phyloP scores from a whole-genome alignment of 805 yeast species.

The Nakazawaea peltata region DNA sequence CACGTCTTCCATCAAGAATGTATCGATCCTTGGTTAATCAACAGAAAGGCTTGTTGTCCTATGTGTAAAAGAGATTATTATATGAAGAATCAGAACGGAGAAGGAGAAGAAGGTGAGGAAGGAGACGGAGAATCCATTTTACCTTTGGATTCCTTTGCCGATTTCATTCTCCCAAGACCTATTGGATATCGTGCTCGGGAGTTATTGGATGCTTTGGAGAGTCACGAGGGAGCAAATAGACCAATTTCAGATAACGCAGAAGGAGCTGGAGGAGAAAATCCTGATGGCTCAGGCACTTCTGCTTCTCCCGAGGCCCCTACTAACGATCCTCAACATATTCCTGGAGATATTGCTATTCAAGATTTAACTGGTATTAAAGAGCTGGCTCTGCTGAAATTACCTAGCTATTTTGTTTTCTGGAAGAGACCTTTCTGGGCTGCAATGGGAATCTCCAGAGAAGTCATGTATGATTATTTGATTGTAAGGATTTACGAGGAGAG shows the following conservation, averaged over 20 bases:
- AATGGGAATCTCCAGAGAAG: slow-evolving; percentile 44
- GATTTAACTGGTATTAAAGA: slow-evolving; percentile 13
- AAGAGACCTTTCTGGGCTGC: slow-evolving; percentile 39
- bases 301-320: not conserved
- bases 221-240: slow-evolving; percentile 1
- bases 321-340: not conserved
- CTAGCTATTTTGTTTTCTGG: slow-evolving; percentile 20
- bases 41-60: slow-evolving; percentile 75
- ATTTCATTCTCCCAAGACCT: slow-evolving; percentile 16
- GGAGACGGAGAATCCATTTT: slow-evolving; percentile 9
- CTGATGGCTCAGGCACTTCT: not conserved
- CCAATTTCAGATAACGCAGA: not conserved
- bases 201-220: slow-evolving; percentile 16
- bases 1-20: slow-evolving; percentile 79
- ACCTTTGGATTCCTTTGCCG: slow-evolving; percentile 14
- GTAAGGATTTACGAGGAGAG: slow-evolving; percentile 23
- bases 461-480: slow-evolving; percentile 47
- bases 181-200: slow-evolving; percentile 19
- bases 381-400: slow-evolving; percentile 9
- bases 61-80: slow-evolving; percentile 70
- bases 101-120: slow-evolving; percentile 12
- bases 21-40: slow-evolving; percentile 74
- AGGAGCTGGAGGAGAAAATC: not conserved
- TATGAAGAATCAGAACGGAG: slow-evolving; percentile 23
- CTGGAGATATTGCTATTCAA: not conserved